phyloP scores from a whole-genome alignment of 495 filamentous ascomycete species.

The Evansstolkia leycettana region DNA sequence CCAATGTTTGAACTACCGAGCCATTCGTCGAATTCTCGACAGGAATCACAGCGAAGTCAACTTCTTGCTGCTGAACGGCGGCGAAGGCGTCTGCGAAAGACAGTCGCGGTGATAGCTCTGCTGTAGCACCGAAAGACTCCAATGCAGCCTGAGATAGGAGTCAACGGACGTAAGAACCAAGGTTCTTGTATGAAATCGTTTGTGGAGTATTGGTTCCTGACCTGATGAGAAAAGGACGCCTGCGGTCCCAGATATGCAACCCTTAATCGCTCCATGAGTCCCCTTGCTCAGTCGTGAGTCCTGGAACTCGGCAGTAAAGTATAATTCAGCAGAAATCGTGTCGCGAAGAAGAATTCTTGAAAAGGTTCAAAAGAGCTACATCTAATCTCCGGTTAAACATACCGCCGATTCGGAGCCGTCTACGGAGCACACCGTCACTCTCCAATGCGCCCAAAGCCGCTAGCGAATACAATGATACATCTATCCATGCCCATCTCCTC shows the following conservation, averaged over 20 bases:
- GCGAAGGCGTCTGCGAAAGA: slow-evolving; percentile 66
- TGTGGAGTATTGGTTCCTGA: slow-evolving; percentile 17
- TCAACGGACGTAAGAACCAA: too few species aligned
- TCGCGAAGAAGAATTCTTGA: too few species aligned
- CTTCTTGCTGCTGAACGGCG: slow-evolving; percentile 51
- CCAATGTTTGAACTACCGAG: slow-evolving; percentile 75
- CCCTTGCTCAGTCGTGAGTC: too few species aligned
- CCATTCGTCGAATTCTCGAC: slow-evolving; percentile 96
- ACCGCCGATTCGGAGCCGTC: background rate
- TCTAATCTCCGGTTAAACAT: background rate
- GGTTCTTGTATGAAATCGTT: background rate
- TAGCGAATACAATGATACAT: too few species aligned
- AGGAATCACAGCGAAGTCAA: slow-evolving; percentile 70
- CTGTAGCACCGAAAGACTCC: slow-evolving; percentile 42
- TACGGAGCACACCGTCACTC: slow-evolving; percentile 23
- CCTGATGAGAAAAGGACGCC: slow-evolving; percentile 88
- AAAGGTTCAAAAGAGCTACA: too few species aligned
- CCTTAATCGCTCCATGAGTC: slow-evolving; percentile 13
- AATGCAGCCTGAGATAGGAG: slow-evolving; percentile 46
- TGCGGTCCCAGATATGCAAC: slow-evolving; percentile 79
- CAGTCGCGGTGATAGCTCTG: slow-evolving; percentile 41
- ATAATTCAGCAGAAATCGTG: too few species aligned
- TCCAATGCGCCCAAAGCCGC: background rate
- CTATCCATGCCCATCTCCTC: too few species aligned
- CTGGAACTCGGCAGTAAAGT: too few species aligned